Evolutionary conservation across 345 rosid species (phyloP), one percentile per base, ranked within the genome.

Genomic region (Pistacia vera): DNA sequence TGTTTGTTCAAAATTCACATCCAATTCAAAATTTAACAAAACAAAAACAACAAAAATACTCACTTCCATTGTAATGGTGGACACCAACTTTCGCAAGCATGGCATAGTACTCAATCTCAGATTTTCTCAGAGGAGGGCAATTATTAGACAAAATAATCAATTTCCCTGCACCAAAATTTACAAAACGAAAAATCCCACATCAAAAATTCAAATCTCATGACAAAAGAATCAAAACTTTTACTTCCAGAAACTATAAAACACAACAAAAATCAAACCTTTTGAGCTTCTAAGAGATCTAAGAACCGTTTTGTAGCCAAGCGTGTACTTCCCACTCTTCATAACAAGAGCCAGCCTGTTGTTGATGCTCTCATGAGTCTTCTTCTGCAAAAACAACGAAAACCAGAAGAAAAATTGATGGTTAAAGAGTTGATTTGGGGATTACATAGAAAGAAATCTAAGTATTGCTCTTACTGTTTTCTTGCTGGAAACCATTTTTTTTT

Each of bases 31-130:
- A 11, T 38, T 22, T 16, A 58, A 13, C 22, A 20, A 55, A 71
- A 11, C 8, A 14, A 22, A 36, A 36, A 2, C 22, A 55, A 70
- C 22, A n/a, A 38, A 11, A 66, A 25, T n/a, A 84, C 94, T 75
- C 77, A 92, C 94, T 92, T 73, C 97, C 97, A 63, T 90, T 92
- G 75, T 88, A 88, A 79, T 90, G 97, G 81, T 92, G 97, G n/a
- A 92, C 93, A 33, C 94, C 93, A 84, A 90, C 87, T 81, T 88
- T 90, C 0, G 92, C 81, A 35, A 92, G 87, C 97, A 92, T 90
- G 2, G 94, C 97, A 81, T 92, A 90, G 74, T 92, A 92, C 74
- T 92, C 94, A 14, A 92, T 90, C 89, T 92, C 94, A 0, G 97
- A 92, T 81, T 91, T 92, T 63, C 91, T 85, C 74, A 92, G 80